A percentile compares a stretch with the other conserved stretches of the same genome.
phyloP scores from a whole-genome alignment of 768 basidiomycete species.

The Filobasidium floriforme region DNA sequence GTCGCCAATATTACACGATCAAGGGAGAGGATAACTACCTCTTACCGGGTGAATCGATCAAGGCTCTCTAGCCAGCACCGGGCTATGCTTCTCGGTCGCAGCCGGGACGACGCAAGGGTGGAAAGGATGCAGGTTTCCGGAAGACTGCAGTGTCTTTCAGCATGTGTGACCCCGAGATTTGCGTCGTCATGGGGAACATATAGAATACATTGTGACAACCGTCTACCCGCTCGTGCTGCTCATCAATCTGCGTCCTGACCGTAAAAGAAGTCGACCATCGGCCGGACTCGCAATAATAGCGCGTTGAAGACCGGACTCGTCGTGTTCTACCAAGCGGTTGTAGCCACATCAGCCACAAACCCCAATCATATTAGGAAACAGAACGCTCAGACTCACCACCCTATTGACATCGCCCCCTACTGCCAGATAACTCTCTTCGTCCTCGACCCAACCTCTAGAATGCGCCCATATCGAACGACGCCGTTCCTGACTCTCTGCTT shows the following conservation, averaged over 20 bases:
- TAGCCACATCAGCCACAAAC: not conserved
- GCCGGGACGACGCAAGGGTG: too few species aligned
- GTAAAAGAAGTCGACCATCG: conserved; percentile 67
- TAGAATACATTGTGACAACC: too few species aligned
- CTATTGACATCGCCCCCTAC: conserved; percentile 60
- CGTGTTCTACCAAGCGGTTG: conserved; percentile 55
- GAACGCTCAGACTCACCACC: conserved; percentile 37
- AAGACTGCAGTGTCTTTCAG: too few species aligned
- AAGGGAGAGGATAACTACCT: too few species aligned
- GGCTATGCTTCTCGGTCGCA: too few species aligned
- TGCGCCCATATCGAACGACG: conserved; percentile 53
- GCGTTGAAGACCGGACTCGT: conserved; percentile 73
- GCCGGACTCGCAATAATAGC: conserved; percentile 60
- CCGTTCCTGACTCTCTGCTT: conserved; percentile 41
- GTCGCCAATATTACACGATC: too few species aligned
- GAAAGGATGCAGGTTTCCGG: too few species aligned
- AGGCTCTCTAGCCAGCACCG: too few species aligned
- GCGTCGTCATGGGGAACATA: too few species aligned
- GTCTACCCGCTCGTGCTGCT: too few species aligned
- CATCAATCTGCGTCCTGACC: conserved; percentile 46
- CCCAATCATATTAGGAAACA: not conserved
- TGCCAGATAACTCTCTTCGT: conserved; percentile 51
- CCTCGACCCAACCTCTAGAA: conserved; percentile 61
- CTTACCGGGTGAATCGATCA: too few species aligned
- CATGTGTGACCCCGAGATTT: too few species aligned